Percentiles rank a stretch among this genome's conserved stretches.
Evolutionary conservation across 2,329 filamentous ascomycete species (phyloP).

Genomic region (Aureobasidium vineae): DNA sequence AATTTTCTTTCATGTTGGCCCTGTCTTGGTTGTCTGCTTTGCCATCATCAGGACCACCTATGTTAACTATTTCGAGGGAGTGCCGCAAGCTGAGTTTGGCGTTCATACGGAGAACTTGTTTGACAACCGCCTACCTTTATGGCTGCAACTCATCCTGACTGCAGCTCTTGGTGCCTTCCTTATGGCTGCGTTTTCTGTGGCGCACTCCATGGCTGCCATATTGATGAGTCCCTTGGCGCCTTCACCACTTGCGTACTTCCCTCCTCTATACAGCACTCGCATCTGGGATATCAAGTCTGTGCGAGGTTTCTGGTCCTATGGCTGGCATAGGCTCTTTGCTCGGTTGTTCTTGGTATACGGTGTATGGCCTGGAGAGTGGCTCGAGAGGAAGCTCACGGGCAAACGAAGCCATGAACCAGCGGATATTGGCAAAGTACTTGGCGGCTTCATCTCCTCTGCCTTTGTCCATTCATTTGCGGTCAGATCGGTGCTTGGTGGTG

Average conservation of each 20-base stretch:
- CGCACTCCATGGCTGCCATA: slow-evolving; percentile 45
- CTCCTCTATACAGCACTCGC: slow-evolving; percentile 45
- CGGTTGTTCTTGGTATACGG: slow-evolving; percentile 48
- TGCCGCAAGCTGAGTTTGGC: slow-evolving; percentile 25
- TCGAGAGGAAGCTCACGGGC: slow-evolving; percentile 43
- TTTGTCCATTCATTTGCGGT: slow-evolving; percentile 46
- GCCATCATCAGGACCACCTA: slow-evolving; percentile 40
- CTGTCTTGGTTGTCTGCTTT: slow-evolving; percentile 42
- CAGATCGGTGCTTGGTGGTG: slow-evolving; percentile 43
- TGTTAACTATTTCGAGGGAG: slow-evolving; percentile 32
- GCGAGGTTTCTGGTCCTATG: slow-evolving; percentile 46
- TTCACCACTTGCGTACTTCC: slow-evolving; percentile 46
- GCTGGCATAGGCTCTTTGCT: slow-evolving; percentile 48
- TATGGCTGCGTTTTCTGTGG: slow-evolving; percentile 47
- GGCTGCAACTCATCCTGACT: slow-evolving; percentile 41
- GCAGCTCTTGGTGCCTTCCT: slow-evolving; percentile 45
- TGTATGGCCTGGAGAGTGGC: slow-evolving; percentile 48
- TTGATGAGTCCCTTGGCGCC: slow-evolving; percentile 43
- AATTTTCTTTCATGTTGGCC: slow-evolving; percentile 42
- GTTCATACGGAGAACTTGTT: slow-evolving; percentile 32
- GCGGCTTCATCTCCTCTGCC: slow-evolving; percentile 44
- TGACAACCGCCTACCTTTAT: slow-evolving; percentile 38
- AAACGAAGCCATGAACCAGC: slow-evolving; percentile 40
- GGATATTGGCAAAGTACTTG: slow-evolving; percentile 47
- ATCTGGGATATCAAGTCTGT: slow-evolving; percentile 45